Evolutionary conservation across 2,329 filamentous ascomycete genomes (phyloP).

Genomic region (Teratosphaeria viscida): DNA sequence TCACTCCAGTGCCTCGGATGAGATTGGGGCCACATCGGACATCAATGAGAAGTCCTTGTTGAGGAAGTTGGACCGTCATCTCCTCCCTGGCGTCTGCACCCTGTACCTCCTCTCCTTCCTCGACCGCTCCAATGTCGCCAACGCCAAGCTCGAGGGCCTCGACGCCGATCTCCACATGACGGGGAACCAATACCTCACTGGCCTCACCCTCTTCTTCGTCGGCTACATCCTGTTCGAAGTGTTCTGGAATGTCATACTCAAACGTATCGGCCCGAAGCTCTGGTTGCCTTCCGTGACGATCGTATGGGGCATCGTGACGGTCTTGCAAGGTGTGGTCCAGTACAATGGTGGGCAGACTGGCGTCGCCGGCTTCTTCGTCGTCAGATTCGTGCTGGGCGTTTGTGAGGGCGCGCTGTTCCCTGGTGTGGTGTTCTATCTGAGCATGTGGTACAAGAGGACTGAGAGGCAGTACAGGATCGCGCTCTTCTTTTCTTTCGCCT

Average conservation of each 20-base stretch:
- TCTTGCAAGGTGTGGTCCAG: constrained; percentile 22
- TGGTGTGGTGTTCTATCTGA: constrained; percentile 55
- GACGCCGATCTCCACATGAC: constrained; percentile 42
- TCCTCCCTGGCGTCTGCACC: constrained; percentile 37
- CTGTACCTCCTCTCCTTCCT: constrained; percentile 41
- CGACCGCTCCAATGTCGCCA: constrained; percentile 24
- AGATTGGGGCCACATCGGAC: background rate
- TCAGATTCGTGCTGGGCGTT: constrained; percentile 31
- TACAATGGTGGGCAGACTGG: constrained; percentile 14
- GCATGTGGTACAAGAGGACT: constrained; percentile 63
- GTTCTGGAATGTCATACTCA: constrained; percentile 33
- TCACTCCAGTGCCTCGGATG: background rate
- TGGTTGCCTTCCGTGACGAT: constrained; percentile 32
- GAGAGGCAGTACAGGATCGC: constrained; percentile 59
- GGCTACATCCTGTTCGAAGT: constrained; percentile 56
- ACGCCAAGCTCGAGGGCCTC: constrained; percentile 8
- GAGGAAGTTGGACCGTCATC: constrained; percentile 32
- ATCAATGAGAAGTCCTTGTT: background rate
- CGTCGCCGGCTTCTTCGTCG: constrained; percentile 26
- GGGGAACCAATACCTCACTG: constrained; percentile 41
- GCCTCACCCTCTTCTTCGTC: constrained; percentile 55
- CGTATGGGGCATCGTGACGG: constrained; percentile 27
- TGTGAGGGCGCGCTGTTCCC: constrained; percentile 47
- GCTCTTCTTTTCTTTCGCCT: constrained; percentile 44
- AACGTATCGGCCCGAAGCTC: constrained; percentile 34